Percentiles rank a stretch among this genome's conserved stretches.
These are phyloP conservation scores for Penicillium italicum DNA, from an alignment of 2,329 filamentous ascomycete genomes.

Conservation along the genomic window DNA sequence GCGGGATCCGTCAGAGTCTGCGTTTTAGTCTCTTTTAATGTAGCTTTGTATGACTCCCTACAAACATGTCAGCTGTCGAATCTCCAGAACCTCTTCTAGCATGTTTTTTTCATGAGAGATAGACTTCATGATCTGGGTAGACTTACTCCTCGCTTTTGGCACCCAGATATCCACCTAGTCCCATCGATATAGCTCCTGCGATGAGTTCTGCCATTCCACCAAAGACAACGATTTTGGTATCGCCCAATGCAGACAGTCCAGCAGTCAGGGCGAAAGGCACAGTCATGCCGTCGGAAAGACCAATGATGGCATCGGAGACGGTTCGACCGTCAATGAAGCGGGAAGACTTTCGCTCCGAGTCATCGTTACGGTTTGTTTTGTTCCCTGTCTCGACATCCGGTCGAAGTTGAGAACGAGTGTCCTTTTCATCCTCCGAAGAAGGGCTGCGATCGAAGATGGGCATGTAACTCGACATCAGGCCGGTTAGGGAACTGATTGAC, in stretches of 20 bases:
- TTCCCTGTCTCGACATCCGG: conserved; percentile 16
- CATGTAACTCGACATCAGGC: conserved; percentile 31
- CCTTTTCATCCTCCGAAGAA: conserved; percentile 30
- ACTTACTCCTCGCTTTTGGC: conserved; percentile 48
- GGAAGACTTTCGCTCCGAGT: conserved; percentile 23
- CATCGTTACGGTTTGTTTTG: conserved; percentile 2
- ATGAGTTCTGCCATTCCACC: conserved; percentile 72
- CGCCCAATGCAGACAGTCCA: conserved; percentile 60
- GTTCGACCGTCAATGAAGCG: conserved; percentile 37
- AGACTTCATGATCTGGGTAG: not conserved
- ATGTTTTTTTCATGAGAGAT: no score
- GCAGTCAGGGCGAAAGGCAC: conserved; percentile 77
- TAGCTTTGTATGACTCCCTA: conserved; percentile 42
- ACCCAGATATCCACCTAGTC: conserved; percentile 69
- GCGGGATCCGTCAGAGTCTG: conserved; percentile 32
- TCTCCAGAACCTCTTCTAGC: not conserved
- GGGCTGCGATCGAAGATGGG: conserved; percentile 18
- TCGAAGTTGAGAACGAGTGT: conserved; percentile 16
- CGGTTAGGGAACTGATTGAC: conserved; percentile 31
- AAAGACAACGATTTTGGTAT: conserved; percentile 64
- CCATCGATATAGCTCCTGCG: conserved; percentile 74
- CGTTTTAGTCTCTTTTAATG: conserved; percentile 35
- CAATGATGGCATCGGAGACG: conserved; percentile 63
- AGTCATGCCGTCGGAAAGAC: conserved; percentile 73
- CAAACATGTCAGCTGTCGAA: not conserved